Evolutionary conservation across 164 flowering plant genomes (phyloP).

Genomic region (Tinospora cordifolia): DNA sequence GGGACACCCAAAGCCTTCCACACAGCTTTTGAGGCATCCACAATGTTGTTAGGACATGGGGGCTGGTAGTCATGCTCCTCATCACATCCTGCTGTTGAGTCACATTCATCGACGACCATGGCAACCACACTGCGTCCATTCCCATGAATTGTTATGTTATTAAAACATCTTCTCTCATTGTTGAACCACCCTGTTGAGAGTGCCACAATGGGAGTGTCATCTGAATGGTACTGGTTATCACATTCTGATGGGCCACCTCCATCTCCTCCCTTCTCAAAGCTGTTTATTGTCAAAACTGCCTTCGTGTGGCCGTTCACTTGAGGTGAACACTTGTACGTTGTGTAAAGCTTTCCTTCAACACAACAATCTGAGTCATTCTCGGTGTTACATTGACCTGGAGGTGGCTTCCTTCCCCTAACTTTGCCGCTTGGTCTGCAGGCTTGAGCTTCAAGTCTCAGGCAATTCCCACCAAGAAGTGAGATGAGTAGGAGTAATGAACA

Average conservation of each 20-base stretch:
- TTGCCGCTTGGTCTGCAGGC: constrained; percentile 5
- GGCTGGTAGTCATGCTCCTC: constrained; percentile 22
- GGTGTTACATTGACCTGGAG: neutral
- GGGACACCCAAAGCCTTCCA: constrained; percentile 21
- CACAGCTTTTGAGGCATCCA: constrained; percentile 22
- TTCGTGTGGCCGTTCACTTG: neutral
- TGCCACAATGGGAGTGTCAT: constrained; percentile 10
- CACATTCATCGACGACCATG: constrained; percentile 32
- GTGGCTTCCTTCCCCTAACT: constrained; percentile 3
- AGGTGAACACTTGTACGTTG: constrained; percentile 7
- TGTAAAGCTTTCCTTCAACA: constrained; percentile 1
- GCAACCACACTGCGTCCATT: constrained; percentile 24
- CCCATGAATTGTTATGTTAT: constrained; percentile 21
- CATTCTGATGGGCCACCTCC: constrained; percentile 6
- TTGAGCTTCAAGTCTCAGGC: constrained; percentile 6
- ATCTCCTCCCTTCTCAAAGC: neutral
- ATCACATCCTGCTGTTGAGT: constrained; percentile 26
- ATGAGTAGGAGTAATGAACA: neutral
- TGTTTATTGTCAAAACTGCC: constrained; percentile 4
- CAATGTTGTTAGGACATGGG: constrained; percentile 21
- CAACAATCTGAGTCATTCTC: constrained; percentile 19
- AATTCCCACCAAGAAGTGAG: neutral
- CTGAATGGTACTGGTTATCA: constrained; percentile 9
- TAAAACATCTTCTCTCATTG: constrained; percentile 10
- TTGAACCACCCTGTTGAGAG: constrained; percentile 16